These are phyloP conservation scores for Corchorus olitorius DNA, from an alignment of 345 rosid genomes.

Conservation along the genomic window DNA sequence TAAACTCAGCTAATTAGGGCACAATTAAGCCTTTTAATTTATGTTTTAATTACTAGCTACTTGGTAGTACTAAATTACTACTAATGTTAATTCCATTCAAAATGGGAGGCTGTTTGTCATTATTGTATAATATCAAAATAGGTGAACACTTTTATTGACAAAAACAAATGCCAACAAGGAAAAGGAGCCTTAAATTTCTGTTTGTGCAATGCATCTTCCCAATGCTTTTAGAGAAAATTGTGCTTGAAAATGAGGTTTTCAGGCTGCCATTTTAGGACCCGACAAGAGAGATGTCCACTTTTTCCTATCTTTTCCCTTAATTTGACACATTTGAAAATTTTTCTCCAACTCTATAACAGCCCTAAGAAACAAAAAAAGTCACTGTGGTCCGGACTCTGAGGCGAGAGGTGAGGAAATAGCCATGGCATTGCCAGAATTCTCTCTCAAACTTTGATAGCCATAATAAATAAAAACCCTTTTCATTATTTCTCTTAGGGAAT, in stretches of 20 bases:
- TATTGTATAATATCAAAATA: no score
- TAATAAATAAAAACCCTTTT: neutral
- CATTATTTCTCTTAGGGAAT: neutral
- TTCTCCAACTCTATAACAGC: neutral
- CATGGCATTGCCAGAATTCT: neutral
- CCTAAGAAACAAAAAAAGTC: neutral
- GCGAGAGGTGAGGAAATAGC: neutral
- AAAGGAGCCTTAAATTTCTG: slow-evolving; percentile 48
- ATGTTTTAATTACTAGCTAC: no score
- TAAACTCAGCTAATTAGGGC: no score
- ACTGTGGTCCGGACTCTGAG: slow-evolving; percentile 12
- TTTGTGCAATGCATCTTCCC: slow-evolving; percentile 13
- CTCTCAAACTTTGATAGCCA: no score
- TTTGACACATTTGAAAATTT: neutral
- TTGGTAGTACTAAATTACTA: no score
- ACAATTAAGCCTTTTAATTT: no score
- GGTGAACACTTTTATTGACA: slow-evolving; percentile 24
- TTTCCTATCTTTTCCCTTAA: slow-evolving; percentile 7
- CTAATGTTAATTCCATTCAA: no score
- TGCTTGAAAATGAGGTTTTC: neutral
- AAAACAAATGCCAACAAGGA: neutral
- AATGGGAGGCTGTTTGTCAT: no score
- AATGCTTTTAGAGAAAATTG: neutral
- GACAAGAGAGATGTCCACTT: slow-evolving; percentile 11
- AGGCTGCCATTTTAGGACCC: slow-evolving; percentile 11